A percentile compares a stretch with the other conserved stretches of the same genome.
Evolutionary conservation across 179 eudicot species (phyloP).

Genomic region (Silene vulgaris): DNA sequence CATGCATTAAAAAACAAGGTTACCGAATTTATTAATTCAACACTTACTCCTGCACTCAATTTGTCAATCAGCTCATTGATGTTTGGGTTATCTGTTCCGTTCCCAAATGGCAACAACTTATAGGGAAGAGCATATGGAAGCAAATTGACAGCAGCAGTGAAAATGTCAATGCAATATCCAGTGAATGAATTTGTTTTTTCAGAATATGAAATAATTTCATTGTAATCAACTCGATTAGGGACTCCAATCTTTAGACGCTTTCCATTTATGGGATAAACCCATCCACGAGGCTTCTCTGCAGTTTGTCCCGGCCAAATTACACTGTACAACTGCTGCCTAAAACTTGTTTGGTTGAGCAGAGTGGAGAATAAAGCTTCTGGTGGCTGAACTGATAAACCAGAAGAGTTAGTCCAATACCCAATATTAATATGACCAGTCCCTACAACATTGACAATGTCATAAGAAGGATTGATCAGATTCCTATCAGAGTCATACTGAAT

Average conservation of each 20-base stretch:
- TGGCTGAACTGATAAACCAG: conserved; percentile 50
- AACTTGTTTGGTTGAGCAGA: conserved; percentile 34
- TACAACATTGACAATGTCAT: conserved; percentile 60
- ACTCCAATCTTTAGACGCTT: conserved; percentile 57
- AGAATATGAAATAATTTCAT: conserved; percentile 44
- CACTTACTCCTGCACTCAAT: conserved; percentile 57
- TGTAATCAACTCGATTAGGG: conserved; percentile 54
- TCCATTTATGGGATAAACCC: conserved; percentile 70
- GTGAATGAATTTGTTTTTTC: conserved; percentile 38
- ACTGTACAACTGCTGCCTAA: conserved; percentile 30
- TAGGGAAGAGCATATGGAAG: conserved; percentile 69
- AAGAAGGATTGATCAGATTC: conserved; percentile 47
- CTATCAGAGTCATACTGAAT: conserved; percentile 39
- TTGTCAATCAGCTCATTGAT: conserved; percentile 48
- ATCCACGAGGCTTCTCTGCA: conserved; percentile 60
- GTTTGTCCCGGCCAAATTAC: conserved; percentile 77
- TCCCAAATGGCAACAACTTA: conserved; percentile 51
- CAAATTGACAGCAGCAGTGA: conserved; percentile 54
- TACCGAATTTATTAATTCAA: background rate
- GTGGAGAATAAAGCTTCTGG: conserved; percentile 41
- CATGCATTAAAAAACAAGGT: background rate
- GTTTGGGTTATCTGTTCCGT: conserved; percentile 56
- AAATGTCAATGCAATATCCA: conserved; percentile 76
- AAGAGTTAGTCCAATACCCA: conserved; percentile 72
- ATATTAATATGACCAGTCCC: conserved; percentile 53